These are phyloP conservation scores for Trichopus zeylanicus DNA, from an alignment of 116 monocot genomes.

Conservation along the genomic window DNA sequence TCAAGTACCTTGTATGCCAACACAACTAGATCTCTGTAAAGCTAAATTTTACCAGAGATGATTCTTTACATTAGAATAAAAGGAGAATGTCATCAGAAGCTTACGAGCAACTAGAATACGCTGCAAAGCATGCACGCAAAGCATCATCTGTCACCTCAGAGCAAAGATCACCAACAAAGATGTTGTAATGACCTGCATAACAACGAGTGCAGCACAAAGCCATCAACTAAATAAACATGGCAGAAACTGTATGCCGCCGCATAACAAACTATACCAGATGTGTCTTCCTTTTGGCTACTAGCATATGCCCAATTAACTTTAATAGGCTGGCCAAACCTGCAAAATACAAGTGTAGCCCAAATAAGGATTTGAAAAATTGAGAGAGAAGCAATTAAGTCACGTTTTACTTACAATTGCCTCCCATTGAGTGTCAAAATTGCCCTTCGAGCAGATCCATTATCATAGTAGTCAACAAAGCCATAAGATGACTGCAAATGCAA, in stretches of 20 bases:
- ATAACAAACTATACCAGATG: constrained; percentile 44
- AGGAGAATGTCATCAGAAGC: constrained; percentile 9
- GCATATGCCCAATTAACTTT: constrained; percentile 92
- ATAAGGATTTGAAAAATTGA: neutral
- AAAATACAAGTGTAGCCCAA: constrained; percentile 1
- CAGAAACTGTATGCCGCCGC: neutral
- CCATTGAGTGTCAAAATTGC: constrained; percentile 73
- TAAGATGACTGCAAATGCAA: constrained; percentile 65
- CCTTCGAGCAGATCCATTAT: constrained; percentile 65
- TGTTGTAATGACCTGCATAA: constrained; percentile 54
- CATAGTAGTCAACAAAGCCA: constrained; percentile 86
- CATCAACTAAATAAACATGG: neutral
- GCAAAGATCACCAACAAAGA: constrained; percentile 86
- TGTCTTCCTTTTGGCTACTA: constrained; percentile 73
- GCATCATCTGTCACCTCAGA: constrained; percentile 72
- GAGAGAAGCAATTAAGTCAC: neutral
- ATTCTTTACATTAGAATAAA: neutral
- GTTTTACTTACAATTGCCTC: constrained; percentile 52
- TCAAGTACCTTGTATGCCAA: neutral
- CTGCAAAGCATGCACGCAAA: constrained; percentile 59
- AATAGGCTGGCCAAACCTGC: constrained; percentile 85
- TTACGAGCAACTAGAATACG: constrained; percentile 74
- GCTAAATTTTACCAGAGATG: neutral
- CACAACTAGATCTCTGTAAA: neutral
- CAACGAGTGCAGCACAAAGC: neutral